phyloP scores from a whole-genome alignment of 2,329 filamentous ascomycete genomes.

The Raffaelea arxii region DNA sequence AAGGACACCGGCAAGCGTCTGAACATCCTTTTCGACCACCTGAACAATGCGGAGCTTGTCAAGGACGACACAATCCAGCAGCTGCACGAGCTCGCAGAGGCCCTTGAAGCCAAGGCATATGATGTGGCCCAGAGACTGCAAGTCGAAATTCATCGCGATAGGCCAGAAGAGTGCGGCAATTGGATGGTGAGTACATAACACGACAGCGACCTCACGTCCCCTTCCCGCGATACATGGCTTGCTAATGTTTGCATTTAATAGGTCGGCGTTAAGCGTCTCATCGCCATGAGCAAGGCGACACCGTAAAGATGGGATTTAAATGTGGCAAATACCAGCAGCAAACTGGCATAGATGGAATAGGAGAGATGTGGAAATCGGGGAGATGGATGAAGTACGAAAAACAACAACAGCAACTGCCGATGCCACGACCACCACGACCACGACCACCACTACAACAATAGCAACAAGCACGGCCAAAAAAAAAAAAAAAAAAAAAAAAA shows the following conservation, averaged over 20 bases:
- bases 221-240: background rate
- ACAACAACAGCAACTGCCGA: background rate
- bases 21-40: conserved; percentile 87
- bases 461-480: background rate
- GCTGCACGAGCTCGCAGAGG: conserved; percentile 53
- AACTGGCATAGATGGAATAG: no score
- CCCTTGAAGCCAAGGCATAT: conserved; percentile 61
- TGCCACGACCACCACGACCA: background rate
- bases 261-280: conserved; percentile 54
- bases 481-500: background rate
- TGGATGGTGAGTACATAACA: conserved; percentile 61
- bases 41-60: conserved; percentile 90
- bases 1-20: conserved; percentile 90
- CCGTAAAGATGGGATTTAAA: conserved; percentile 20
- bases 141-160: conserved; percentile 65
- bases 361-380: no score
- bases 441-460: background rate
- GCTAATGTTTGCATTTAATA: conserved; percentile 17
- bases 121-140: conserved; percentile 58
- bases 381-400: no score
- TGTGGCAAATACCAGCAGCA: background rate
- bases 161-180: conserved; percentile 70
- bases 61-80: conserved; percentile 67
- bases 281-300: conserved; percentile 54
- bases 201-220: background rate